phyloP scores from a whole-genome alignment of 495 filamentous ascomycete species.

The Aspergillus sclerotioniger region DNA sequence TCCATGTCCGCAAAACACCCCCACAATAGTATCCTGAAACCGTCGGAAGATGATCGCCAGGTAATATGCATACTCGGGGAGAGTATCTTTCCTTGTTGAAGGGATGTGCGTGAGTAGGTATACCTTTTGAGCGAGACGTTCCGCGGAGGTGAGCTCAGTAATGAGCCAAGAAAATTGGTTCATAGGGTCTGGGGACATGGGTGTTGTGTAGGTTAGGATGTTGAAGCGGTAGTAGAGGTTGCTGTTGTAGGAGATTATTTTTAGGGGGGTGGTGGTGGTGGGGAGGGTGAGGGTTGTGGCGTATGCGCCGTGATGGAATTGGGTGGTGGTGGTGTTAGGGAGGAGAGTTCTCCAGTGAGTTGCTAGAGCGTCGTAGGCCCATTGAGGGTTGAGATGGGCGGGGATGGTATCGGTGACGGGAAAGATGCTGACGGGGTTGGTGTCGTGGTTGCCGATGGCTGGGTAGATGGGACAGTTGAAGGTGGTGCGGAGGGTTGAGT shows the following conservation, averaged over 20 bases:
- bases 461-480: constrained; percentile 41
- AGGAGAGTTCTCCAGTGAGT: constrained; percentile 44
- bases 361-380: constrained; percentile 51
- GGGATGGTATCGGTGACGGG: constrained; percentile 32
- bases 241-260: constrained; percentile 58
- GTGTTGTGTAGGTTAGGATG: constrained; percentile 50
- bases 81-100: constrained; percentile 42
- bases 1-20: constrained; percentile 58
- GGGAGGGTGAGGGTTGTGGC: neutral
- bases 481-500: constrained; percentile 27
- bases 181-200: constrained; percentile 49
- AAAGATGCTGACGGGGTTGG: constrained; percentile 51
- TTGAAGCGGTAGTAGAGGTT: constrained; percentile 57
- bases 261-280: constrained; percentile 37
- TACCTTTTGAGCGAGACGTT: constrained; percentile 48
- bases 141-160: constrained; percentile 48
- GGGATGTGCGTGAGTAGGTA: constrained; percentile 57
- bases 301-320: constrained; percentile 16
- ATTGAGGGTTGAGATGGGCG: constrained; percentile 37
- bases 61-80: constrained; percentile 52
- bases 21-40: constrained; percentile 52
- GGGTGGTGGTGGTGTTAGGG: neutral
- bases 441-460: constrained; percentile 57
- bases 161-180: constrained; percentile 51
- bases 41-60: constrained; percentile 55